These are phyloP conservation scores for Aeschynomene evenia DNA, from an alignment of 306 rosid species.

Conservation along the genomic window DNA sequence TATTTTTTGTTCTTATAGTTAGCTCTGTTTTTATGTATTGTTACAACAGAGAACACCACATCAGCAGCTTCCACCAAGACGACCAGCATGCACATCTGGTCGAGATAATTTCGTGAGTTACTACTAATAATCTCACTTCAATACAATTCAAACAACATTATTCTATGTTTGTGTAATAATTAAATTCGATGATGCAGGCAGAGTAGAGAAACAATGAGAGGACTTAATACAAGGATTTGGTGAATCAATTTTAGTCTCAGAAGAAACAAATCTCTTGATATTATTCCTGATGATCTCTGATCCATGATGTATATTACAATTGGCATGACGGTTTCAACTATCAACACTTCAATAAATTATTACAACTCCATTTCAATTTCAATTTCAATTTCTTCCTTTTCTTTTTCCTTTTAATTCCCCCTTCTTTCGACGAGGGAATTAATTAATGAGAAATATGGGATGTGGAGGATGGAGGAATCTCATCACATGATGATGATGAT, in stretches of 20 bases:
- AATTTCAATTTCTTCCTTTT: background rate
- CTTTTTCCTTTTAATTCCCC: background rate
- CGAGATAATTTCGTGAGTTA: constrained; percentile 49
- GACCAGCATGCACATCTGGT: constrained; percentile 82
- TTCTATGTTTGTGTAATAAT: background rate
- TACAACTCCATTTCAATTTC: background rate
- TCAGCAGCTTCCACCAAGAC: constrained; percentile 87
- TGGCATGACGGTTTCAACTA: constrained; percentile 22
- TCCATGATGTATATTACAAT: constrained; percentile 25
- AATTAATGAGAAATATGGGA: background rate
- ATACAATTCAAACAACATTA: background rate
- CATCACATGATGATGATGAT: too few species aligned
- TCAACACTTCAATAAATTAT: constrained; percentile 37
- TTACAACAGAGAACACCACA: constrained; percentile 76
- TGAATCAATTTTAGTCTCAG: constrained; percentile 29
- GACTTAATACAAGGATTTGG: constrained; percentile 25
- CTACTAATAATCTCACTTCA: background rate
- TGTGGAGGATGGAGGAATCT: too few species aligned
- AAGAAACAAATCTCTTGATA: constrained; percentile 8
- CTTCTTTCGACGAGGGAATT: background rate
- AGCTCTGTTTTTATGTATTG: background rate
- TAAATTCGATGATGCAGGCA: constrained; percentile 36
- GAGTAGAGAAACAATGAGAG: constrained; percentile 33
- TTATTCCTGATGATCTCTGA: too few species aligned
- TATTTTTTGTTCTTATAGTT: too few species aligned